Percentiles rank a stretch among this genome's conserved stretches.
Evolutionary conservation across 1,139 yeast species (phyloP).

Genomic region (Debaryomycetaceae sp.): DNA sequence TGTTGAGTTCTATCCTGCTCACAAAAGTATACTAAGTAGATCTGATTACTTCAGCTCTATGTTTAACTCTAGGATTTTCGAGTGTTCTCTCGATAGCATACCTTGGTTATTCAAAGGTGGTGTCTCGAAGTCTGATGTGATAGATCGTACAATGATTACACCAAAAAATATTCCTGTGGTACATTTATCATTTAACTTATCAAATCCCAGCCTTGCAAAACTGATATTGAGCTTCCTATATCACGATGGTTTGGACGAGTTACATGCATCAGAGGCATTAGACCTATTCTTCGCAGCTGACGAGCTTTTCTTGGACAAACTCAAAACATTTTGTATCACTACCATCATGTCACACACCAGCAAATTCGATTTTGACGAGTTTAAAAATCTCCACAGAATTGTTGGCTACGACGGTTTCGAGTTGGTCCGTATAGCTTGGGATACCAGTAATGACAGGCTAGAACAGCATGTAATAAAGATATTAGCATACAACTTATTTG

Average conservation of each 20-base stretch:
- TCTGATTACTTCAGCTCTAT: conserved; percentile 65
- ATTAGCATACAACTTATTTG: conserved; percentile 49
- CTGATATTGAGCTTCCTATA: conserved; percentile 56
- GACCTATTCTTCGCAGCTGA: conserved; percentile 63
- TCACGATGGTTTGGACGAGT: conserved; percentile 50
- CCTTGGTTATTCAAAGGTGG: not conserved
- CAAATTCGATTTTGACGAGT: conserved; percentile 18
- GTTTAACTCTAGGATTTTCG: conserved; percentile 50
- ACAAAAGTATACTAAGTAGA: conserved; percentile 56
- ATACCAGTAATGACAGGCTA: conserved; percentile 57
- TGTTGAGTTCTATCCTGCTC: conserved; percentile 53
- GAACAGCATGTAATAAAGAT: conserved; percentile 61
- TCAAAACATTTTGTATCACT: conserved; percentile 66
- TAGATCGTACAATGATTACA: conserved; percentile 21
- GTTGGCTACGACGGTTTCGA: conserved; percentile 48
- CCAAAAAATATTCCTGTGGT: conserved; percentile 27
- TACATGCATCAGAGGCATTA: conserved; percentile 48
- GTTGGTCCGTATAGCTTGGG: conserved; percentile 65
- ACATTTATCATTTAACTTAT: conserved; percentile 23
- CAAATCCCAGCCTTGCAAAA: conserved; percentile 43
- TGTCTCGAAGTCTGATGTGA: conserved; percentile 15
- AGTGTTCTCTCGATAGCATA: conserved; percentile 10
- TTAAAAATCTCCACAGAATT: conserved; percentile 13
- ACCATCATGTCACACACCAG: conserved; percentile 43
- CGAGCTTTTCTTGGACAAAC: conserved; percentile 55